Base-by-base conservation (phyloP, 495 filamentous ascomycete genomes). In the Tuber brumale region DNA sequence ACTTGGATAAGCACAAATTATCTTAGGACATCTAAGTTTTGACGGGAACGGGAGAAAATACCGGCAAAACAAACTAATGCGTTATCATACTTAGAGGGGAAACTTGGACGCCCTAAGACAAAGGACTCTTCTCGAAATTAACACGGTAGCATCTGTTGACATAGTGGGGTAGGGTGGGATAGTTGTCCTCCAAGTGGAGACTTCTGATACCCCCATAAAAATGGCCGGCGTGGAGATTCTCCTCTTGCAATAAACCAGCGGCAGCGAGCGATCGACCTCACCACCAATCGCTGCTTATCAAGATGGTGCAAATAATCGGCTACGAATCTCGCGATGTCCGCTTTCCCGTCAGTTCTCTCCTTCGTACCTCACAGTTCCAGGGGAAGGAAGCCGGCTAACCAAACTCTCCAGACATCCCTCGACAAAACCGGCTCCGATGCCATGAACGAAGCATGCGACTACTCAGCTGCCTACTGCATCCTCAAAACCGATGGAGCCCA, bases 361-460 rank as follows among this genome's bases (percentile, higher is more conserved):
- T 48, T 74, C 44, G 21, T 31, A 76, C 48, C 43, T 31, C 61
- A 12, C 12, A 43, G 21, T 72, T 19, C 6, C 19, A 57, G n/a
- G 37, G 27, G 76, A 5, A n/a, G 41, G 7, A 46, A 77, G 73
- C 44, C 35, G 31, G 39, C 31, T 44, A 43, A 71, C 19, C 75
- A n/a, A 74, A 70, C n/a, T 21, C 31, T 27, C 23, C 41, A 91
- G 90, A 97, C 94, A 70, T 97, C 94, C 57, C 89, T 97, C 70
- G 93, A 97, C 85, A 95, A 95, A 86, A 96, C 93, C 12, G 94
- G 94, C 81, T 97, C 93, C 45, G 94, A 97, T 88, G 94, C 94
- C 82, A 97, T 97, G 94, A 97, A 97, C 83, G 92, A 92, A 21
- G 93, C 94, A 7, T 93, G 94, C 48, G 94, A 97, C 86, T 97